Percentiles rank a stretch among this genome's conserved stretches.
phyloP scores from a whole-genome alignment of 768 basidiomycete species.

The Rhodosporidiobolus odoratus region DNA sequence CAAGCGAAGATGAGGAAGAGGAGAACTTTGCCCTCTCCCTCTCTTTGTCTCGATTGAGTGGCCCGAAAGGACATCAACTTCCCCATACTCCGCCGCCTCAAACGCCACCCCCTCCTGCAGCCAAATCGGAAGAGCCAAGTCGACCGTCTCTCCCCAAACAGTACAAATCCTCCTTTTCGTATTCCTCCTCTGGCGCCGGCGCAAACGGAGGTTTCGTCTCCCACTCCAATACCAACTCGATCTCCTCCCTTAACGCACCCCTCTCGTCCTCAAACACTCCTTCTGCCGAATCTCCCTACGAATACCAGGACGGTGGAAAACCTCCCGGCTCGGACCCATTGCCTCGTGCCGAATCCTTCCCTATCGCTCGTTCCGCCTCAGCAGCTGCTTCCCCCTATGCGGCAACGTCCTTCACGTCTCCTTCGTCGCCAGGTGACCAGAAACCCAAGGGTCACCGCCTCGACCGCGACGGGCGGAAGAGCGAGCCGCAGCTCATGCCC shows the following conservation, averaged over 20 bases:
- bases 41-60: constrained; percentile 8
- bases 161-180: constrained; percentile 27
- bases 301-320: background rate
- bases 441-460: background rate
- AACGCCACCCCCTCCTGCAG: background rate
- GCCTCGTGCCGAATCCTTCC: background rate
- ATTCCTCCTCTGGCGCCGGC: constrained; percentile 10
- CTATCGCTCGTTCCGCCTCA: too few relatives aligned
- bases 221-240: constrained; percentile 25
- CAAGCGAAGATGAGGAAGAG: background rate
- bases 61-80: background rate
- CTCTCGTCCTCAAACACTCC: background rate
- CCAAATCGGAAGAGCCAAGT: background rate
- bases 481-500: background rate
- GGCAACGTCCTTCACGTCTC: background rate
- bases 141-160: background rate
- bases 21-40: constrained; percentile 20
- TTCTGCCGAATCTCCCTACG: background rate
- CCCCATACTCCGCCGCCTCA: constrained; percentile 2
- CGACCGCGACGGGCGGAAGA: background rate
- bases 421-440: background rate
- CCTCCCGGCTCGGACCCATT: background rate
- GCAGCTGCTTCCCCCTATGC: background rate
- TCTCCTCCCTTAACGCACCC: constrained; percentile 9
- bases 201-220: constrained; percentile 21